Evolutionary conservation across 768 basidiomycete species (phyloP).

Genomic region (Lactarius quietus): DNA sequence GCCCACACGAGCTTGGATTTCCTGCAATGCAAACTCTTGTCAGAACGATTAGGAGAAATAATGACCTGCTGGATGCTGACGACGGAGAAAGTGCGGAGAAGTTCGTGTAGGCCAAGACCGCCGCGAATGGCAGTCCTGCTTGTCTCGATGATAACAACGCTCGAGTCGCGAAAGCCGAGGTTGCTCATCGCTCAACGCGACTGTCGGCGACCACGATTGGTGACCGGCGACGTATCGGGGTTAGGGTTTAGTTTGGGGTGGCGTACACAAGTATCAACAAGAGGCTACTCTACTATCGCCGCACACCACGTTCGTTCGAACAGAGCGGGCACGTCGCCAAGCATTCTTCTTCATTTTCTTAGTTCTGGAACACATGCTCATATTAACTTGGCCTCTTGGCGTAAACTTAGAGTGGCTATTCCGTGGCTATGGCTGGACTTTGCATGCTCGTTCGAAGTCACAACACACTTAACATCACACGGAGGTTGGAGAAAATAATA

Average conservation of each 20-base stretch:
- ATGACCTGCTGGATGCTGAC: constrained; percentile 41
- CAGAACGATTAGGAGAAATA: constrained; percentile 11
- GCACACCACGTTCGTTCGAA: background rate
- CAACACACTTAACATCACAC: too few species aligned
- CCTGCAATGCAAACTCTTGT: constrained; percentile 42
- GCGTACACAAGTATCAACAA: background rate
- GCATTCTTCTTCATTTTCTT: background rate
- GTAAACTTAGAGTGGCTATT: background rate
- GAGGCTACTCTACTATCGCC: too few species aligned
- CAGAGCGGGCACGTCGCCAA: constrained; percentile 2
- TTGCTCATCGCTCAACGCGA: constrained; percentile 28
- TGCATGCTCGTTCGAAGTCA: background rate
- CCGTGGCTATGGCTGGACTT: background rate
- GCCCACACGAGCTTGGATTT: constrained; percentile 77
- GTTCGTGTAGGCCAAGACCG: constrained; percentile 75
- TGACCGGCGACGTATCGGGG: background rate
- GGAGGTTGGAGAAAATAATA: background rate
- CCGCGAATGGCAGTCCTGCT: constrained; percentile 67
- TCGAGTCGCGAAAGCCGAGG: constrained; percentile 78
- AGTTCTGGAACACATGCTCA: background rate
- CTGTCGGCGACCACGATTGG: background rate
- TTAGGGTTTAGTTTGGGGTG: constrained; percentile 16
- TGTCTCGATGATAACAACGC: constrained; percentile 78
- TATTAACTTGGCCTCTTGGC: background rate
- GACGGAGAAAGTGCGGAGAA: constrained; percentile 69